Percentiles rank a stretch among this genome's conserved stretches.
Evolutionary conservation across 1,284 basidiomycete species (phyloP).

Genomic region (Trichosporon coremiiforme): DNA sequence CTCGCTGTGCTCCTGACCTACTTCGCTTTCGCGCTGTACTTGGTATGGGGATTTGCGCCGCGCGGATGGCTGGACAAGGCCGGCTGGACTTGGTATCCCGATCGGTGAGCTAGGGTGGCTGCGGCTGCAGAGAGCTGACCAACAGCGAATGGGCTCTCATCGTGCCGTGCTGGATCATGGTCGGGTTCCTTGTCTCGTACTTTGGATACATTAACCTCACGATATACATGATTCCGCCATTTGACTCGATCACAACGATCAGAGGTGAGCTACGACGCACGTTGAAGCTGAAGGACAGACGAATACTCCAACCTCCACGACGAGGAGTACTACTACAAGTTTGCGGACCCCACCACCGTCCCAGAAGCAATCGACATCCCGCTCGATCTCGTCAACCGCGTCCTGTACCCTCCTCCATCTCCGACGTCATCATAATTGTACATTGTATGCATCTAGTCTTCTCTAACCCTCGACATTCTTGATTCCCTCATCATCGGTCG

Average conservation of each 20-base stretch:
- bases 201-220: slow-evolving; percentile 75
- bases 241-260: slow-evolving; percentile 67
- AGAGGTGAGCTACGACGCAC: slow-evolving; percentile 60
- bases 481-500: slow-evolving; percentile 26
- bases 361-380: slow-evolving; percentile 78
- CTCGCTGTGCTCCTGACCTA: slow-evolving; percentile 78
- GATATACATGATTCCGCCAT: slow-evolving; percentile 69
- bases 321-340: slow-evolving; percentile 40
- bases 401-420: slow-evolving; percentile 59
- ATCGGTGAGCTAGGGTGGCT: slow-evolving; percentile 62
- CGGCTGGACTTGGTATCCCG: slow-evolving; percentile 85
- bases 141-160: slow-evolving; percentile 80
- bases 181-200: slow-evolving; percentile 74
- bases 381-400: slow-evolving; percentile 74
- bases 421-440: neutral
- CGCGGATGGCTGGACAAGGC: slow-evolving; percentile 63
- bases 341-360: slow-evolving; percentile 57
- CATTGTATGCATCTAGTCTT: slow-evolving; percentile 13
- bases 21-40: slow-evolving; percentile 68
- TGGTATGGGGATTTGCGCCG: slow-evolving; percentile 67
- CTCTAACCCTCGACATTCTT: slow-evolving; percentile 24
- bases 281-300: slow-evolving; percentile 22
- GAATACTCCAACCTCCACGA: slow-evolving; percentile 19
- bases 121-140: neutral
- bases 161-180: slow-evolving; percentile 75